phyloP scores from a whole-genome alignment of 164 flowering plant species.

The Cinnamomum chago region DNA sequence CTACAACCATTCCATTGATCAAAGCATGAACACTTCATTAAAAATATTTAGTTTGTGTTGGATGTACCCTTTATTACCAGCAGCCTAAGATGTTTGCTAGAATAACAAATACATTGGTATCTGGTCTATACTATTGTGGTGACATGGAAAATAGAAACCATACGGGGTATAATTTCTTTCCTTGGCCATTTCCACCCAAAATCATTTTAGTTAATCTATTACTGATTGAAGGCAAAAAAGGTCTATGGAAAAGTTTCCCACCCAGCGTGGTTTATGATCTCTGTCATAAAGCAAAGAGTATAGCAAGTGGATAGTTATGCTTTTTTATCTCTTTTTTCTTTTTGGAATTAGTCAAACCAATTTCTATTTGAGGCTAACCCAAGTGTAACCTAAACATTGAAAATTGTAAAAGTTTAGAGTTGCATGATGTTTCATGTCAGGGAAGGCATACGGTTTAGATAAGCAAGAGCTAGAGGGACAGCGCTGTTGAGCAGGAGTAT shows the following conservation, averaged over 20 bases:
- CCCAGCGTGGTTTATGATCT: not conserved
- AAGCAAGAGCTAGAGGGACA: constrained; percentile 25
- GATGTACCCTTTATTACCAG: not conserved
- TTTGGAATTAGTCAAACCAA: not conserved
- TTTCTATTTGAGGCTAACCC: not conserved
- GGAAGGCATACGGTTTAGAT: constrained; percentile 21
- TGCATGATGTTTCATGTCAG: not conserved
- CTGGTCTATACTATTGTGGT: not conserved
- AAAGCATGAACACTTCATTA: not conserved
- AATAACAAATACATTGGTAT: not conserved
- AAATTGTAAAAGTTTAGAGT: not conserved
- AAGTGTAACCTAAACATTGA: not conserved
- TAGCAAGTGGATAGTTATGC: not conserved
- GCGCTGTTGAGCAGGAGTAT: constrained; percentile 22
- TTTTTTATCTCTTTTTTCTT: too few species aligned
- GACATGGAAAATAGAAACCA: too few species aligned
- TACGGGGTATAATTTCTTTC: too few species aligned
- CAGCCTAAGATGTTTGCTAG: not conserved
- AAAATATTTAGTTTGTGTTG: too few species aligned
- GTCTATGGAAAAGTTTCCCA: not conserved
- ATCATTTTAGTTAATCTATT: too few species aligned
- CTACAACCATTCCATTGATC: constrained; percentile 24
- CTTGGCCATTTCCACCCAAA: too few species aligned
- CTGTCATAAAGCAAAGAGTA: not conserved
- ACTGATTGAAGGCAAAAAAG: not conserved